A percentile compares a stretch with the other conserved stretches of the same genome.
Evolutionary conservation across 345 rosid species (phyloP).

Genomic region (Jatropha curcas): DNA sequence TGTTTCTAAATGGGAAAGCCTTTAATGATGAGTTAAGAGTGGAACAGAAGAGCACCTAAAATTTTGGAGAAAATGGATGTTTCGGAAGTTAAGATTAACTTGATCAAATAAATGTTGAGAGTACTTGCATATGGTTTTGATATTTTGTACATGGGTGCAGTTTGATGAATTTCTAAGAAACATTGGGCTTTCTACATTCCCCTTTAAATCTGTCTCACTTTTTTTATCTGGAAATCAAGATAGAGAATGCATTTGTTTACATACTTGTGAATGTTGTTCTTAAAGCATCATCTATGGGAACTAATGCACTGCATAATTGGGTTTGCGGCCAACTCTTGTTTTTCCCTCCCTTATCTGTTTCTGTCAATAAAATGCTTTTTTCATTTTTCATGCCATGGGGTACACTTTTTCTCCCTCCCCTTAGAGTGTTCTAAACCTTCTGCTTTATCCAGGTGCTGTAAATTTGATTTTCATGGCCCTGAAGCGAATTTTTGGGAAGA

Average conservation of each 20-base stretch:
- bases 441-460: constrained; percentile 77
- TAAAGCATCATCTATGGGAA: neutral
- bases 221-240: neutral
- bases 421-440: constrained; percentile 31
- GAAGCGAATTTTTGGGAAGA: constrained; percentile 93
- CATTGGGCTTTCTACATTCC: neutral
- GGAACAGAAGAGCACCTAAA: no score
- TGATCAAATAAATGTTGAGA: neutral
- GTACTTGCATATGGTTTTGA: neutral
- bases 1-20: no score
- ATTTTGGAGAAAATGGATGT: no score
- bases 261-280: neutral
- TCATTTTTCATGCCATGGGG: neutral
- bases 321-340: neutral
- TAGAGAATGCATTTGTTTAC: neutral
- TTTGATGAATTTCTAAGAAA: neutral
- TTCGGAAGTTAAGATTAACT: no score
- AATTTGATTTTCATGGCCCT: constrained; percentile 77
- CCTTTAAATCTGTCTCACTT: neutral
- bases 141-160: neutral
- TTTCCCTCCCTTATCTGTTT: neutral
- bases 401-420: neutral
- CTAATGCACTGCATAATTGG: neutral
- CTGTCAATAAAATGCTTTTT: neutral
- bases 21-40: no score